Conservation (phyloP, 2,329 filamentous ascomycete species). For the Myotisia sp. region DNA sequence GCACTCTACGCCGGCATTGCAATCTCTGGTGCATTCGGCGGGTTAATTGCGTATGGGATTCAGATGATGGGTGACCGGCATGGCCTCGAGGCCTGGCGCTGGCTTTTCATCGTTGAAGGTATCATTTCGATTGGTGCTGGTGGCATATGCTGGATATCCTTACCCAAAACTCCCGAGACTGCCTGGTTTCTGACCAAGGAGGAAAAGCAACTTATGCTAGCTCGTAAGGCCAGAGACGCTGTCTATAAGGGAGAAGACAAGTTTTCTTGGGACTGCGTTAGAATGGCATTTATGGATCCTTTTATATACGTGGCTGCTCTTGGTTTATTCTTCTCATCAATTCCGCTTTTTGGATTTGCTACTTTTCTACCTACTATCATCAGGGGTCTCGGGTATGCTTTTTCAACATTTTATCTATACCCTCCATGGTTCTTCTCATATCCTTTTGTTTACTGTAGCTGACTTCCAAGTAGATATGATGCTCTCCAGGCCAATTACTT, state of each 20-base stretch:
- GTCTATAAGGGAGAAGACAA: slow-evolving; percentile 37
- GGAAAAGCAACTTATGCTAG: slow-evolving; percentile 45
- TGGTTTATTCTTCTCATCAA: slow-evolving; percentile 59
- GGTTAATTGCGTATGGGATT: slow-evolving; percentile 59
- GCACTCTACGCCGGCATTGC: slow-evolving; percentile 54
- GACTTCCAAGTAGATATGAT: too few species aligned
- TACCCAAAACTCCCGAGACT: slow-evolving; percentile 54
- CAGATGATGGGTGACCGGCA: slow-evolving; percentile 55
- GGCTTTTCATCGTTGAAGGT: slow-evolving; percentile 50
- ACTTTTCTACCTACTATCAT: slow-evolving; percentile 73
- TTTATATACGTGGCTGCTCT: slow-evolving; percentile 58
- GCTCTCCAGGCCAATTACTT: slow-evolving; percentile 56
- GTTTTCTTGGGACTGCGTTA: slow-evolving; percentile 47
- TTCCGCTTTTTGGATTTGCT: slow-evolving; percentile 64
- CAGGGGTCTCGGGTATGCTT: slow-evolving; percentile 46
- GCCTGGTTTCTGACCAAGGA: slow-evolving; percentile 46
- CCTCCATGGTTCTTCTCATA: too few species aligned
- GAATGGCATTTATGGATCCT: slow-evolving; percentile 56
- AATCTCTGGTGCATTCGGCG: slow-evolving; percentile 56
- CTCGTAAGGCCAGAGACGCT: slow-evolving; percentile 37
- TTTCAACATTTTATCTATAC: too few species aligned
- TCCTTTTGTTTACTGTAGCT: too few species aligned
- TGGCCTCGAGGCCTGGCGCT: slow-evolving; percentile 55
- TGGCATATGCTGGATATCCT: slow-evolving; percentile 40
- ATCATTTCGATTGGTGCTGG: slow-evolving; percentile 44